Conservation (phyloP, 2,329 filamentous ascomycete species). For the Amauroascus niger region DNA sequence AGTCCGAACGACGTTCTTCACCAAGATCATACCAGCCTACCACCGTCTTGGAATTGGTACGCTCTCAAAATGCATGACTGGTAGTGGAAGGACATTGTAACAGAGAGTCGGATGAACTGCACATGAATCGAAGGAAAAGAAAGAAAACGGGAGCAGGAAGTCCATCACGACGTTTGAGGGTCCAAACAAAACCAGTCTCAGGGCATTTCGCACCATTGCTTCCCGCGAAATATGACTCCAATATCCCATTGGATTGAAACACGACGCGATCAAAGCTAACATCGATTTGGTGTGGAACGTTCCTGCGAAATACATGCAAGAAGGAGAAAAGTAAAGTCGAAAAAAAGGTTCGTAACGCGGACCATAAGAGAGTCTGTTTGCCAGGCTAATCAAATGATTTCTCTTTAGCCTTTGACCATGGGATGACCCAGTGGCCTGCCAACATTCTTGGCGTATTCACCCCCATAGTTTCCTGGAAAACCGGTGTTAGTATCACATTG, state of each 20-base stretch:
- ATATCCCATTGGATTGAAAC: not conserved
- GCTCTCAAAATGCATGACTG: not conserved
- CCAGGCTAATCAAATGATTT: too few relatives aligned
- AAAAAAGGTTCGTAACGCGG: not conserved
- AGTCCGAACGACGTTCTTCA: not conserved
- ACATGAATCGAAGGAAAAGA: not conserved
- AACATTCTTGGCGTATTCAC: slow-evolving; percentile 38
- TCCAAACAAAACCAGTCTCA: not conserved
- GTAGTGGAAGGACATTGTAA: not conserved
- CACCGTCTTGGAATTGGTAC: not conserved
- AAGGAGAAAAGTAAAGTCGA: not conserved
- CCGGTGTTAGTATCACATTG: not conserved
- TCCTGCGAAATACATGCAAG: not conserved
- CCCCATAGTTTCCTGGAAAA: slow-evolving; percentile 44
- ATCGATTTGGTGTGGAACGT: not conserved
- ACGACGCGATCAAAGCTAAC: not conserved
- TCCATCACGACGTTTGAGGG: not conserved
- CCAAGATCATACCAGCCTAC: not conserved
- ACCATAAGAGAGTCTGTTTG: not conserved
- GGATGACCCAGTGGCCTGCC: not conserved
- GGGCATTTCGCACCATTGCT: not conserved
- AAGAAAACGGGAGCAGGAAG: not conserved
- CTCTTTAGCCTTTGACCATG: not conserved
- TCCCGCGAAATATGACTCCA: not conserved
- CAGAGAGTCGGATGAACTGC: not conserved